Evolutionary conservation across 345 rosid genomes (phyloP).

Genomic region (Crucihimalaya himalaica): DNA sequence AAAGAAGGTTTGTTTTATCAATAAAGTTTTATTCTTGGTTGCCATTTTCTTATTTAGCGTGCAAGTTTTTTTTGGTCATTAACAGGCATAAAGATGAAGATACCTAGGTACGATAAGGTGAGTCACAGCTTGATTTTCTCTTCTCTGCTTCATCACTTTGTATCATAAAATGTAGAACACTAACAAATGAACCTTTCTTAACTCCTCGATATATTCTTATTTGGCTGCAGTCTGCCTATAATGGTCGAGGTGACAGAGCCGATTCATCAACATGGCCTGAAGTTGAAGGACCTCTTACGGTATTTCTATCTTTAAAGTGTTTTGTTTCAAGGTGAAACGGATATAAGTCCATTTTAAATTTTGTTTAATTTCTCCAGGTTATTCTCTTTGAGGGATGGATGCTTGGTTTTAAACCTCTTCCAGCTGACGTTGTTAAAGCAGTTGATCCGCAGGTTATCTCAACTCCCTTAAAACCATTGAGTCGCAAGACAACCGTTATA

Average conservation of each 20-base stretch:
- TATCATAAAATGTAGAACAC: background rate
- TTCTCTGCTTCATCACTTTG: background rate
- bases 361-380: slow-evolving; percentile 46
- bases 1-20: slow-evolving; percentile 63
- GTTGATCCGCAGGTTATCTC: slow-evolving; percentile 83
- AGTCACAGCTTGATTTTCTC: slow-evolving; percentile 22
- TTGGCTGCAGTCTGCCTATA: slow-evolving; percentile 80
- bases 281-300: slow-evolving; percentile 86
- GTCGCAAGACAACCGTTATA: background rate
- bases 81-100: slow-evolving; percentile 84
- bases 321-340: background rate
- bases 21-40: background rate
- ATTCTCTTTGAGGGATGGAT: slow-evolving; percentile 97
- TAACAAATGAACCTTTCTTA: slow-evolving; percentile 6
- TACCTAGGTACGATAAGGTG: slow-evolving; percentile 93
- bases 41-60: slow-evolving; percentile 18
- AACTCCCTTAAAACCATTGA: background rate
- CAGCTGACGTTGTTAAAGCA: slow-evolving; percentile 58
- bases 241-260: slow-evolving; percentile 90
- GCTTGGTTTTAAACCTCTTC: slow-evolving; percentile 91
- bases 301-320: slow-evolving; percentile 36
- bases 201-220: background rate
- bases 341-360: background rate
- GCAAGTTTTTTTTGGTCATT: slow-evolving; percentile 28
- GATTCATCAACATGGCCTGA: slow-evolving; percentile 87